A percentile compares a stretch with the other conserved stretches of the same genome.
phyloP scores from a whole-genome alignment of 805 yeast genomes.

The Alloascoidea africana region DNA sequence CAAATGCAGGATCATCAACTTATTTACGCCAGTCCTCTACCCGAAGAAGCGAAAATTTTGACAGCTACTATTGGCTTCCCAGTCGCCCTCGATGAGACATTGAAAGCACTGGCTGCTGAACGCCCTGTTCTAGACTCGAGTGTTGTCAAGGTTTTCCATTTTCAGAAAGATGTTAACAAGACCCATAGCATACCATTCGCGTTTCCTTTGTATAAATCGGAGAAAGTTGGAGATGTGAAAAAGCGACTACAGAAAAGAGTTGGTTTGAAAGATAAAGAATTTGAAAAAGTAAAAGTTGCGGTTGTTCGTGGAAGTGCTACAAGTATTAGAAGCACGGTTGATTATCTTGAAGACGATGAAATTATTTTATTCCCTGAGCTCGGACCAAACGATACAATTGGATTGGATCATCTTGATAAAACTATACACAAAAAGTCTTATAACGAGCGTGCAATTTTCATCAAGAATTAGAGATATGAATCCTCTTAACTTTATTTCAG shows the following conservation, averaged over 20 bases:
- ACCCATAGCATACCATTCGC: constrained; percentile 80
- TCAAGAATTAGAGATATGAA: no score
- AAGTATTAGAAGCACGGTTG: constrained; percentile 20
- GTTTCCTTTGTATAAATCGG: constrained; percentile 56
- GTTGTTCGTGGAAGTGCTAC: constrained; percentile 21
- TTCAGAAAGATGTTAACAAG: constrained; percentile 47
- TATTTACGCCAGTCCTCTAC: constrained; percentile 31
- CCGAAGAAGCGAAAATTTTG: constrained; percentile 21
- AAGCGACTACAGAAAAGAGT: constrained; percentile 50
- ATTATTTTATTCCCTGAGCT: constrained; percentile 40
- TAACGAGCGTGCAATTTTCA: constrained; percentile 44
- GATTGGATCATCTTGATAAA: constrained; percentile 82
- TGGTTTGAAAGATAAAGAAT: constrained; percentile 70
- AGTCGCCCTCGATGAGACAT: constrained; percentile 12
- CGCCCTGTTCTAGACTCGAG: constrained; percentile 16
- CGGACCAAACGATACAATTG: constrained; percentile 37
- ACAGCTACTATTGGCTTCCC: neutral
- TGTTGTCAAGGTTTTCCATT: constrained; percentile 60
- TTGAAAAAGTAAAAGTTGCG: constrained; percentile 59
- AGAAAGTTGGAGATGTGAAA: constrained; percentile 45
- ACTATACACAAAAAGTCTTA: constrained; percentile 36
- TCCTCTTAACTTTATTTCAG: no score
- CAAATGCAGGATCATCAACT: constrained; percentile 21
- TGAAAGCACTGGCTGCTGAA: constrained; percentile 6
- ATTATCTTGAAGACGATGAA: constrained; percentile 33